These are phyloP conservation scores for Purshia tridentata DNA, from an alignment of 306 rosid species.

Conservation along the genomic window DNA sequence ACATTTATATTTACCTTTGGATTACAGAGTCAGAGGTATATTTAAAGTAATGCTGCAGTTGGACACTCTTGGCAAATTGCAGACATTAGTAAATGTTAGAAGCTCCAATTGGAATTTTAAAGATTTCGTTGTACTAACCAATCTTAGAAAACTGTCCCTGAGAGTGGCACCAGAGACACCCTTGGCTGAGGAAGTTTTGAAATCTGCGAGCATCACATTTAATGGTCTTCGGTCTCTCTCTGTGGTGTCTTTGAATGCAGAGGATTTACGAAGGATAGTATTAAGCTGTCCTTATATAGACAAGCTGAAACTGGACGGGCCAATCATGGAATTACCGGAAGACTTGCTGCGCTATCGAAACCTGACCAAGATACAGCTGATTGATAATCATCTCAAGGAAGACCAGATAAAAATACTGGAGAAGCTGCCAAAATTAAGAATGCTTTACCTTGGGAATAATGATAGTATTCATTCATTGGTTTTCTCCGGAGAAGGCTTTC, in stretches of 20 bases:
- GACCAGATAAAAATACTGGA: constrained; percentile 41
- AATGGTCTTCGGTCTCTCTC: neutral
- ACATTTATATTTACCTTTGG: constrained; percentile 24
- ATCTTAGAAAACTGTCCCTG: constrained; percentile 46
- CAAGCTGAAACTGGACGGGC: neutral
- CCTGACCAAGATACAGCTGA: constrained; percentile 35
- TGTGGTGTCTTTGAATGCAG: rapidly evolving
- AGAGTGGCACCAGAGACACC: too few species aligned
- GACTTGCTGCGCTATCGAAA: constrained; percentile 14
- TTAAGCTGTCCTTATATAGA: neutral
- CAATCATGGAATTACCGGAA: constrained; percentile 14
- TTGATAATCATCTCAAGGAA: constrained; percentile 31
- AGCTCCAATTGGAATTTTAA: constrained; percentile 36
- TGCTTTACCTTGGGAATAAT: constrained; percentile 1
- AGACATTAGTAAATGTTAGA: constrained; percentile 40
- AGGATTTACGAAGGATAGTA: neutral
- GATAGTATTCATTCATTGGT: neutral
- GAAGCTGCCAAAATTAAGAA: constrained; percentile 46
- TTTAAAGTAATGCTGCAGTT: constrained; percentile 16
- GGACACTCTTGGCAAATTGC: constrained; percentile 36
- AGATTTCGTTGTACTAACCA: constrained; percentile 33
- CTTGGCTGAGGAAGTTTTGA: neutral
- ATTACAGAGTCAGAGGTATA: neutral
- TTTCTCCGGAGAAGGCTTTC: constrained; percentile 40
- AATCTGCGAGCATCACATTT: neutral